Percentiles rank a stretch among this genome's conserved stretches.
Conservation (phyloP, 2,329 filamentous ascomycete species). For the Acrodontium crateriforme region DNA sequence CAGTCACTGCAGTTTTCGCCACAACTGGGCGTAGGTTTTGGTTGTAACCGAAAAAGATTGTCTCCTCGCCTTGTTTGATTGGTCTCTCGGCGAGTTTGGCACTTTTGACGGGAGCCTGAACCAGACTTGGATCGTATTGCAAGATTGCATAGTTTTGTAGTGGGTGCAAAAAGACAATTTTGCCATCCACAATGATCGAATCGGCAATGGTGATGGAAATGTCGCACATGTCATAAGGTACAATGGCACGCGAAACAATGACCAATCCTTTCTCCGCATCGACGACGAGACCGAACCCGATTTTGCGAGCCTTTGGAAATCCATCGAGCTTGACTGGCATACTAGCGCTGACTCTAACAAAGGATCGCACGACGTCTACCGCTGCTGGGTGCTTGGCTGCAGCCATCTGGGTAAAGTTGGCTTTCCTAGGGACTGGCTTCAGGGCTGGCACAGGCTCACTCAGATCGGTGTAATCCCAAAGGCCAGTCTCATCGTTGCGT, state of each 20-base stretch:
- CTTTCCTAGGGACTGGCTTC: slow-evolving; percentile 58
- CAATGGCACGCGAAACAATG: slow-evolving; percentile 81
- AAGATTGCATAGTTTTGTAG: slow-evolving; percentile 94
- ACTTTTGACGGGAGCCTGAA: slow-evolving; percentile 85
- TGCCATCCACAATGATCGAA: slow-evolving; percentile 85
- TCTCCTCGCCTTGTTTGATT: slow-evolving; percentile 85
- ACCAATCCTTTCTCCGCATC: slow-evolving; percentile 94
- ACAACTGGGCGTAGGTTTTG: slow-evolving; percentile 88
- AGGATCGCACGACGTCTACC: slow-evolving; percentile 86
- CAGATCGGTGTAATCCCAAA: slow-evolving; percentile 90
- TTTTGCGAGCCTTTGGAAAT: slow-evolving; percentile 89
- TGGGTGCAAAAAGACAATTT: slow-evolving; percentile 90
- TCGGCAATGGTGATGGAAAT: slow-evolving; percentile 94
- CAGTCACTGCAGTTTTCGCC: slow-evolving; percentile 85
- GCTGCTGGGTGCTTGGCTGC: slow-evolving; percentile 78
- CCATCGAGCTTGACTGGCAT: slow-evolving; percentile 96
- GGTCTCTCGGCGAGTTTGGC: slow-evolving; percentile 68
- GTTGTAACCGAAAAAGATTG: slow-evolving; percentile 97
- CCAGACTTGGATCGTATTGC: slow-evolving; percentile 83
- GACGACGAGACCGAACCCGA: slow-evolving; percentile 92
- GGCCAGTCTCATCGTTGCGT: slow-evolving; percentile 74
- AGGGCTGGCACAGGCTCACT: slow-evolving; percentile 66
- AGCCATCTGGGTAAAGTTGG: slow-evolving; percentile 83
- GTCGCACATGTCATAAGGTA: slow-evolving; percentile 93
- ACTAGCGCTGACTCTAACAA: slow-evolving; percentile 81